Evolutionary conservation across 768 basidiomycete species (phyloP).

Genomic region (Mycena sanguinolenta): DNA sequence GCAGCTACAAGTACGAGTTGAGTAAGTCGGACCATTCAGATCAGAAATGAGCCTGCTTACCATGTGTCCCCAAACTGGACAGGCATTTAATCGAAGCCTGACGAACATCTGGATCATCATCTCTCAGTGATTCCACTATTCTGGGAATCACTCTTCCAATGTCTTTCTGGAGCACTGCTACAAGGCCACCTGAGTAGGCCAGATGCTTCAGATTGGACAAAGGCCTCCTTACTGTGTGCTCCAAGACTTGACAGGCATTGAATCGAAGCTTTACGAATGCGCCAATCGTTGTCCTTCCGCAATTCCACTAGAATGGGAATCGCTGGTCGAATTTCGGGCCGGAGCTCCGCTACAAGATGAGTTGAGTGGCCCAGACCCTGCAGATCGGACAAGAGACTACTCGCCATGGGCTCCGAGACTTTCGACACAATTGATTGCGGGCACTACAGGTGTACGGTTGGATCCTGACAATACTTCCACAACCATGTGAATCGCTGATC

Average conservation of each 20-base stretch:
- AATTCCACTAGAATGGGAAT: not conserved
- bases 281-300: not conserved
- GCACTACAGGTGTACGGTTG: too few relatives aligned
- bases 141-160: not conserved
- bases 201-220: not conserved
- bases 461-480: not conserved
- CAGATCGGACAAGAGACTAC: too few relatives aligned
- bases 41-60: not conserved
- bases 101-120: not conserved
- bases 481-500: too few relatives aligned
- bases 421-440: too few relatives aligned
- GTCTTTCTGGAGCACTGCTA: not conserved
- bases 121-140: not conserved
- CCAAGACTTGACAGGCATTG: too few relatives aligned
- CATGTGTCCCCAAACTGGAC: not conserved
- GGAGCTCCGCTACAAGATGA: not conserved
- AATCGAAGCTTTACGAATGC: too few relatives aligned
- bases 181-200: not conserved
- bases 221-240: not conserved
- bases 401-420: not conserved
- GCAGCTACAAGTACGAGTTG: not conserved
- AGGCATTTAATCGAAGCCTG: not conserved
- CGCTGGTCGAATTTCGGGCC: not conserved
- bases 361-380: too few relatives aligned
- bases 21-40: too few relatives aligned